Conservation (phyloP, 768 basidiomycete genomes). For the Scleroderma bovista region DNA sequence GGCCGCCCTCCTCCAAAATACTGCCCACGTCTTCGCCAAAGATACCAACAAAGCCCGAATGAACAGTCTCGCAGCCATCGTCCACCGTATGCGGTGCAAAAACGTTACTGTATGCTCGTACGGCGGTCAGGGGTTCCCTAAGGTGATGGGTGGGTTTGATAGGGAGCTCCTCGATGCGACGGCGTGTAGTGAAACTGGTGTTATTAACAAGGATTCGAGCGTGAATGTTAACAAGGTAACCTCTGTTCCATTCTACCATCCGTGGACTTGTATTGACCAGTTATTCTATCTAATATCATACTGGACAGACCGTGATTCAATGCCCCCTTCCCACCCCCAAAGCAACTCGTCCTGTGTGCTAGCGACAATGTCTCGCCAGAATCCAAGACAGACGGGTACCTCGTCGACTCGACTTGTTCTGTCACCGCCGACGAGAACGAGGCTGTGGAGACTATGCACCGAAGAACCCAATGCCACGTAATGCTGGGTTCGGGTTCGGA, state of each 20-base stretch:
- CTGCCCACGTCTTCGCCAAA: slow-evolving; percentile 96
- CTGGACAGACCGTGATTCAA: slow-evolving; percentile 92
- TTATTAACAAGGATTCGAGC: slow-evolving; percentile 95
- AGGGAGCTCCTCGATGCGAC: slow-evolving; percentile 96
- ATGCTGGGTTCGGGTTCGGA: slow-evolving; percentile 90
- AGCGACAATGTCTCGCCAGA: slow-evolving; percentile 91
- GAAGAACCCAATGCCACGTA: slow-evolving; percentile 90
- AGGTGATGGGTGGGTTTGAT: slow-evolving; percentile 98
- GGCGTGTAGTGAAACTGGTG: slow-evolving; percentile 96
- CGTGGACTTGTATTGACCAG: slow-evolving; percentile 3
- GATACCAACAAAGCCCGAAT: slow-evolving; percentile 92
- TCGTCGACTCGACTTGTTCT: slow-evolving; percentile 98
- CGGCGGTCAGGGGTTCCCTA: slow-evolving; percentile 96
- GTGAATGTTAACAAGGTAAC: slow-evolving; percentile 97
- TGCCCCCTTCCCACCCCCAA: slow-evolving; percentile 97
- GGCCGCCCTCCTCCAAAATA: slow-evolving; percentile 94
- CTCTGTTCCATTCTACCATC: slow-evolving; percentile 4
- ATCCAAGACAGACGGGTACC: slow-evolving; percentile 86
- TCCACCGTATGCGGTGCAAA: slow-evolving; percentile 96
- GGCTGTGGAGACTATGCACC: slow-evolving; percentile 94
- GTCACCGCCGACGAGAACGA: slow-evolving; percentile 99
- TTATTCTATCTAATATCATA: background rate
- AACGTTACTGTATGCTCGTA: slow-evolving; percentile 97
- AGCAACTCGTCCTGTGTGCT: slow-evolving; percentile 96
- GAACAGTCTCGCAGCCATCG: slow-evolving; percentile 94